phyloP scores from a whole-genome alignment of 805 yeast genomes.

The Wickerhamiella spandovensis region DNA sequence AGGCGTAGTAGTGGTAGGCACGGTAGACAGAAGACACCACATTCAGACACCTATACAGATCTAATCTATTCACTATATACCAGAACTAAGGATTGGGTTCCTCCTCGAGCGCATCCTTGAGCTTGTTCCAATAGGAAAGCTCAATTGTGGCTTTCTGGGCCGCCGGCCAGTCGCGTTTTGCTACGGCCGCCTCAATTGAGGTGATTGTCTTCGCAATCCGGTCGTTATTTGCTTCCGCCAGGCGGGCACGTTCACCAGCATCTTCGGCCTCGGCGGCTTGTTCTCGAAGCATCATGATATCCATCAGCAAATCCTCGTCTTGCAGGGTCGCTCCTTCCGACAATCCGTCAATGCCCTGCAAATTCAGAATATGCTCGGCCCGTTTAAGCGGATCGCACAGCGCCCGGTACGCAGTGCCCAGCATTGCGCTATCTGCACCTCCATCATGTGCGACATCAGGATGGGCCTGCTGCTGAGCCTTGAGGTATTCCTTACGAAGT shows the following conservation, averaged over 20 bases:
- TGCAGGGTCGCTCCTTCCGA: slow-evolving; percentile 32
- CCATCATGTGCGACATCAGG: slow-evolving; percentile 48
- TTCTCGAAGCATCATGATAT: slow-evolving; percentile 76
- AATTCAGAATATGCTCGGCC: slow-evolving; percentile 43
- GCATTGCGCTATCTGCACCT: slow-evolving; percentile 32
- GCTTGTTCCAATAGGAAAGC: slow-evolving; percentile 74
- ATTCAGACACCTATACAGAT: too few relatives aligned
- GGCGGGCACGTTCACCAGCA: slow-evolving; percentile 41
- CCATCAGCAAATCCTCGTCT: slow-evolving; percentile 45
- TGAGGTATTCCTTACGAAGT: slow-evolving; percentile 63
- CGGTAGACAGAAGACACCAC: too few relatives aligned
- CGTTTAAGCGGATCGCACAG: slow-evolving; percentile 58
- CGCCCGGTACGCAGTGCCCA: slow-evolving; percentile 69
- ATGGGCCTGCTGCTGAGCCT: slow-evolving; percentile 59
- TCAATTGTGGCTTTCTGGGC: slow-evolving; percentile 57
- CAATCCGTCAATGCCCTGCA: slow-evolving; percentile 42
- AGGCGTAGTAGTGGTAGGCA: too few relatives aligned
- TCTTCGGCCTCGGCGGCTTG: slow-evolving; percentile 51
- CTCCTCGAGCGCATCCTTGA: slow-evolving; percentile 53
- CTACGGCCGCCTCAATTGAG: slow-evolving; percentile 35
- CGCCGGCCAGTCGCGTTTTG: slow-evolving; percentile 34
- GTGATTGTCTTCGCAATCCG: slow-evolving; percentile 38
- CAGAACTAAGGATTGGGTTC: neutral
- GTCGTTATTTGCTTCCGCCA: slow-evolving; percentile 42
- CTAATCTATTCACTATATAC: neutral